Base-by-base conservation (phyloP, 148 eudicot genomes). In the Chenopodium suecicum region DNA sequence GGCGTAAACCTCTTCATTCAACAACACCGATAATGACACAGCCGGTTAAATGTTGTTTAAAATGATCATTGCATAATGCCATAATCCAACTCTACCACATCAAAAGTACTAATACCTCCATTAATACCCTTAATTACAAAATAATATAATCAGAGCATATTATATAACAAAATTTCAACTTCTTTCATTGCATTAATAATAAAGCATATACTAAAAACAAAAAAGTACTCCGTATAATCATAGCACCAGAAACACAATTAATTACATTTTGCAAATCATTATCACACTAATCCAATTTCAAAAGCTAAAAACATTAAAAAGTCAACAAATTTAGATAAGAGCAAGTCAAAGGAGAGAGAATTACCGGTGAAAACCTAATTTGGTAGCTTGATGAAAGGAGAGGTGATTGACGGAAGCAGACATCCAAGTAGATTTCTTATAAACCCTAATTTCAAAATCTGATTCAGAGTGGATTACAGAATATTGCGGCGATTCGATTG, bases 361-460 rank as follows among this genome's bases (percentile, higher is more conserved):
- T 2, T 34, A 94, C 97, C 97, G 88, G 88, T 94, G 98, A 79
- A 90, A 93, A 27, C 98, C 98, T 19, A 86, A 54, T 80, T 77
- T 88, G 83, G 98, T 93, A 80, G 98, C 98, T 85, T 91, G 88
- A 7, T 87, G 82, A 71, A 94, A 94, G 82, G 97, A 93, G 54
- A 83, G 89, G 1, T 91, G 86, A 10, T 85, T 83, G 74, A 83
- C 84, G 1, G 85, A 85, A 27, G 98, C 89, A 47, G 90, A 81
- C 94, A 94, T 93, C 98, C 97, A 94, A 11, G 79, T 87, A 0
- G 98, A 82, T 34, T 89, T 89, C 29, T 82, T 78, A 84, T 91
- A 94, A 54, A 89, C 83, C 78, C 95, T 88, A 87, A 94, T 81
- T 83, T 94, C 95, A 70, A 92, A 91, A 4, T 93, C 97, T 2